Percentiles rank a stretch among this genome's conserved stretches.
Evolutionary conservation across 495 filamentous ascomycete genomes (phyloP).

Genomic region (Penicillium canariense): DNA sequence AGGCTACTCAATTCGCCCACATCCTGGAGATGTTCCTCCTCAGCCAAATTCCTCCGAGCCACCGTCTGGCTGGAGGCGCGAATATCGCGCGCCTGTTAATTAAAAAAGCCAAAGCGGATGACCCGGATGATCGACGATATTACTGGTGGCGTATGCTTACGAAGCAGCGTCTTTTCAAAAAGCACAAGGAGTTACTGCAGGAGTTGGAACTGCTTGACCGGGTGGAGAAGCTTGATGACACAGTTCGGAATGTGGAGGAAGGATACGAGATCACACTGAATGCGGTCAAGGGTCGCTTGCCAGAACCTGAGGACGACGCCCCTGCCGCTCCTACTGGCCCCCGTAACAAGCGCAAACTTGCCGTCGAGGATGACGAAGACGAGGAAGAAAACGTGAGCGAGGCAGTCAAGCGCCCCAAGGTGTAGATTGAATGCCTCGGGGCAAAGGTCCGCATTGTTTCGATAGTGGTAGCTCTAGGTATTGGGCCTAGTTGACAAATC

Average conservation of each 20-base stretch:
- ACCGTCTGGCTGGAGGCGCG: slow-evolving; percentile 54
- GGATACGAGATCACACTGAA: slow-evolving; percentile 73
- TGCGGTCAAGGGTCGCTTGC: slow-evolving; percentile 41
- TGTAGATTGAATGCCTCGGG: slow-evolving; percentile 12
- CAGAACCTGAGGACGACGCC: slow-evolving; percentile 21
- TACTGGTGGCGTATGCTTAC: slow-evolving; percentile 80
- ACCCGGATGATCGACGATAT: slow-evolving; percentile 62
- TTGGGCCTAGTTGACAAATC: not conserved
- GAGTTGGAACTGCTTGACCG: slow-evolving; percentile 77
- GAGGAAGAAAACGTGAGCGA: slow-evolving; percentile 40
- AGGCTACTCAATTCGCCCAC: slow-evolving; percentile 80
- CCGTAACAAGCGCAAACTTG: slow-evolving; percentile 48
- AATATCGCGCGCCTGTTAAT: slow-evolving; percentile 52
- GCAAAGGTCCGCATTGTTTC: not conserved
- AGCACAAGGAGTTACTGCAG: slow-evolving; percentile 70
- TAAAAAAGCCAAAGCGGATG: slow-evolving; percentile 49
- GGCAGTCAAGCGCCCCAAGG: slow-evolving; percentile 39
- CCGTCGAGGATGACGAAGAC: slow-evolving; percentile 47
- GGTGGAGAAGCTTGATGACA: slow-evolving; percentile 77
- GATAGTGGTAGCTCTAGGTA: too few relatives aligned
- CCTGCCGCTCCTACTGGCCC: slow-evolving; percentile 26
- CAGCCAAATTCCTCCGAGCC: slow-evolving; percentile 60
- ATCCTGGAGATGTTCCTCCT: slow-evolving; percentile 89
- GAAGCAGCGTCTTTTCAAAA: slow-evolving; percentile 77
- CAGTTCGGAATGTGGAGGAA: slow-evolving; percentile 70